Conservation (phyloP, 176 grass and related monocot genomes). For the Avena insularis region DNA sequence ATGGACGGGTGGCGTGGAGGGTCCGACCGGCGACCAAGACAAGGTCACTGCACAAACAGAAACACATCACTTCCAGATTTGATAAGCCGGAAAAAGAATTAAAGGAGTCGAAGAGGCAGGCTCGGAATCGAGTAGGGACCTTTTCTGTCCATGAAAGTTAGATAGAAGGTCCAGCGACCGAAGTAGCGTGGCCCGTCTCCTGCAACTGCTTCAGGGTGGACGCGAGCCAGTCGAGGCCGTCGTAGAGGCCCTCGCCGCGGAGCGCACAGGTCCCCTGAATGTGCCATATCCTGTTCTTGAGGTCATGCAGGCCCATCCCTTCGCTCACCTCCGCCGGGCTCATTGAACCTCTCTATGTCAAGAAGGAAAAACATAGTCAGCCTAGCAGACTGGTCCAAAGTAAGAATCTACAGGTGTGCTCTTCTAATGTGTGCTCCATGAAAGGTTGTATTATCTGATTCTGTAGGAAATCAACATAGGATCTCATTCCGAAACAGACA, state of each 20-base stretch:
- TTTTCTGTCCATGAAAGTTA: slow-evolving; percentile 38
- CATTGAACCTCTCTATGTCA: slow-evolving; percentile 75
- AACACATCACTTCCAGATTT: slow-evolving; percentile 2
- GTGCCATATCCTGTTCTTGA: slow-evolving; percentile 82
- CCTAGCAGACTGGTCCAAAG: background rate
- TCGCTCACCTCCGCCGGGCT: slow-evolving; percentile 73
- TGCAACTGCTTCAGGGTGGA: slow-evolving; percentile 81
- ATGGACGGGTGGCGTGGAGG: background rate
- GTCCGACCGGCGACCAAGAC: background rate
- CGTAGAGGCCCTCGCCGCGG: slow-evolving; percentile 83
- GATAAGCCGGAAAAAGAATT: background rate
- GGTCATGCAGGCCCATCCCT: slow-evolving; percentile 68
- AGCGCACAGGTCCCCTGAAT: slow-evolving; percentile 90
- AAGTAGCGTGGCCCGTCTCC: slow-evolving; percentile 63
- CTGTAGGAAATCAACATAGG: slow-evolving; percentile 4
- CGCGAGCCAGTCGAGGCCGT: slow-evolving; percentile 91
- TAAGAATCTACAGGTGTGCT: background rate
- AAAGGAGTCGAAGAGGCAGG: background rate
- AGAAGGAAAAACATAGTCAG: slow-evolving; percentile 9
- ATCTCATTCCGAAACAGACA: background rate
- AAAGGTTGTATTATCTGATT: slow-evolving; percentile 6
- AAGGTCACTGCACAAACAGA: slow-evolving; percentile 23
- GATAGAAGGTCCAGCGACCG: slow-evolving; percentile 69
- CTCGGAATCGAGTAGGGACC: slow-evolving; percentile 26
- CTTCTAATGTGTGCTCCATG: background rate